These are phyloP conservation scores for Botrytis paeoniae DNA, from an alignment of 2,329 filamentous ascomycete species.

Conservation along the genomic window DNA sequence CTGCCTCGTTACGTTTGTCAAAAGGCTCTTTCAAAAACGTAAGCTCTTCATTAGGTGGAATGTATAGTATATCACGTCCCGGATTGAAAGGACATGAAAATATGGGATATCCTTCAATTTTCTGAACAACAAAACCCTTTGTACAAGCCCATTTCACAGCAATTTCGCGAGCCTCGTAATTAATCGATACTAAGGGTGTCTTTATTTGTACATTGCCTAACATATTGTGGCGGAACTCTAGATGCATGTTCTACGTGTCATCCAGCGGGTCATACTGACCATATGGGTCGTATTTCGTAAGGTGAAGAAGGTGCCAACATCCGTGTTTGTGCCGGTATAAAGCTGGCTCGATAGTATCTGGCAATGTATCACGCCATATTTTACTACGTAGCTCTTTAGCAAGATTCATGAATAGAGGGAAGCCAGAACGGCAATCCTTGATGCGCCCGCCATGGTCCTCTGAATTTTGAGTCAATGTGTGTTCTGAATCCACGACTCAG, in stretches of 20 bases:
- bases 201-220: not conserved
- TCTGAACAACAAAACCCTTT: not conserved
- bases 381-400: not conserved
- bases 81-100: not conserved
- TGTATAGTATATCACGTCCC: not conserved
- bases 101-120: not conserved
- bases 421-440: not conserved
- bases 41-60: not conserved
- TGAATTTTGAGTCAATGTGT: not conserved
- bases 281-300: not conserved
- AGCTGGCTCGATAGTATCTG: not conserved
- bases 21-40: fast-evolving
- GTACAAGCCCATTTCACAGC: not conserved
- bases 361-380: not conserved
- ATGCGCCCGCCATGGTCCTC: not conserved
- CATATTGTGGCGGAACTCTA: not conserved
- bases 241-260: not conserved
- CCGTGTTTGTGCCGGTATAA: not conserved
- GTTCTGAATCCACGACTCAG: not conserved
- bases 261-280: not conserved
- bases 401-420: not conserved
- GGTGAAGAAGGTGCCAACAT: not conserved
- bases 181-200: not conserved
- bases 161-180: not conserved
- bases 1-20: too few species aligned